phyloP scores from a whole-genome alignment of 2,329 filamentous ascomycete genomes.

The Exophiala oligosperma region DNA sequence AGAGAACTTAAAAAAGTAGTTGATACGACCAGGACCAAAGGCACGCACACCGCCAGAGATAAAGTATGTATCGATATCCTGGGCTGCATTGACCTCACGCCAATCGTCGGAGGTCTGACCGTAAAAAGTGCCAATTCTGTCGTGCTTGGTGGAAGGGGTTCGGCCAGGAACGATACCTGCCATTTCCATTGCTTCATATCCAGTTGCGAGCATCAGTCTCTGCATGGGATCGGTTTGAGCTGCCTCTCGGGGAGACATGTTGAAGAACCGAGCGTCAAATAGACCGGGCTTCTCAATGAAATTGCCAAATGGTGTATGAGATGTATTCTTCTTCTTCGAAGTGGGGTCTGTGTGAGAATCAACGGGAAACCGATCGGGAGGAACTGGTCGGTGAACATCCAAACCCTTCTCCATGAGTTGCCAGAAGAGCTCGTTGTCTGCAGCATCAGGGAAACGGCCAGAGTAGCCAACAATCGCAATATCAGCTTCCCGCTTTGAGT shows the following conservation, averaged over 20 bases:
- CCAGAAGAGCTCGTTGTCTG: slow-evolving; percentile 71
- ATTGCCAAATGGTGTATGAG: slow-evolving; percentile 73
- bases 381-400: slow-evolving; percentile 64
- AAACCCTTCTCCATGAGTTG: slow-evolving; percentile 72
- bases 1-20: slow-evolving; percentile 76
- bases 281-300: slow-evolving; percentile 73
- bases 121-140: slow-evolving; percentile 71
- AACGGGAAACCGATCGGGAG: slow-evolving; percentile 71
- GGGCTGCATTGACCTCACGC: slow-evolving; percentile 71
- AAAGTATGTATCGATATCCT: slow-evolving; percentile 71
- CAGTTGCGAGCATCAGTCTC: slow-evolving; percentile 71
- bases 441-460: slow-evolving; percentile 73
- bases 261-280: slow-evolving; percentile 84
- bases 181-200: slow-evolving; percentile 81
- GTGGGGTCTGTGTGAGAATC: slow-evolving; percentile 70
- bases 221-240: slow-evolving; percentile 81
- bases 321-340: slow-evolving; percentile 73
- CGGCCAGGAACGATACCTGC: slow-evolving; percentile 73
- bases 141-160: slow-evolving; percentile 64
- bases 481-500: slow-evolving; percentile 59
- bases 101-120: slow-evolving; percentile 76
- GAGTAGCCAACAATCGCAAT: slow-evolving; percentile 85
- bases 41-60: slow-evolving; percentile 64
- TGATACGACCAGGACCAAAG: slow-evolving; percentile 64
- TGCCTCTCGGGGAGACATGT: slow-evolving; percentile 81